phyloP scores from a whole-genome alignment of 805 yeast species.

The Candida methanosorbosa region DNA sequence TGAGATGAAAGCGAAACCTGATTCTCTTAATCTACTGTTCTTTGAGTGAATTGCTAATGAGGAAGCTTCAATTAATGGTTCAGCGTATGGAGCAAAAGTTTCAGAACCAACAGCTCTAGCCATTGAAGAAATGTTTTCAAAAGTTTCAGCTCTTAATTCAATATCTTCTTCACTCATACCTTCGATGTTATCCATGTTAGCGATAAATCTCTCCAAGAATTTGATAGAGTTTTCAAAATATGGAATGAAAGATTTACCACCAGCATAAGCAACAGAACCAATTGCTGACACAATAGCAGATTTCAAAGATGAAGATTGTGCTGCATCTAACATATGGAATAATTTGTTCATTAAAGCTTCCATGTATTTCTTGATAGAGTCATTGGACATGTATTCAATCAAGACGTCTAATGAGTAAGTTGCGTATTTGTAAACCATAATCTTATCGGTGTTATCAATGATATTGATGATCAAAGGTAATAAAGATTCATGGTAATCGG shows the following conservation, averaged over 20 bases:
- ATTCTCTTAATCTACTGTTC: conserved; percentile 82
- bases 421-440: conserved; percentile 82
- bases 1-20: conserved; percentile 88
- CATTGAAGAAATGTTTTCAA: conserved; percentile 90
- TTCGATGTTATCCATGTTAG: conserved; percentile 53
- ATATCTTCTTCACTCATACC: conserved; percentile 84
- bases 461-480: conserved; percentile 81
- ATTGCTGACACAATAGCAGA: conserved; percentile 87
- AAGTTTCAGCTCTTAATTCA: conserved; percentile 84
- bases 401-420: conserved; percentile 87
- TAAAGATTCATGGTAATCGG: conserved; percentile 74
- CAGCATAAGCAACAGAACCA: conserved; percentile 94
- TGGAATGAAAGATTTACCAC: conserved; percentile 82
- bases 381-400: conserved; percentile 84
- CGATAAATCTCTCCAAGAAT: conserved; percentile 73
- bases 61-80: conserved; percentile 83
- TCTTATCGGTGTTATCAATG: conserved; percentile 78
- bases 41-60: conserved; percentile 69
- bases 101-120: conserved; percentile 95
- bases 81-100: conserved; percentile 76
- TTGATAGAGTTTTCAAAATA: conserved; percentile 77
- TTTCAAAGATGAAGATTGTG: conserved; percentile 66
- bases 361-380: conserved; percentile 69
- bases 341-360: conserved; percentile 87
- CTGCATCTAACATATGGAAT: conserved; percentile 71